Evolutionary conservation across 177 flowering plant genomes (phyloP).

Genomic region (Tripterygium wilfordii): DNA sequence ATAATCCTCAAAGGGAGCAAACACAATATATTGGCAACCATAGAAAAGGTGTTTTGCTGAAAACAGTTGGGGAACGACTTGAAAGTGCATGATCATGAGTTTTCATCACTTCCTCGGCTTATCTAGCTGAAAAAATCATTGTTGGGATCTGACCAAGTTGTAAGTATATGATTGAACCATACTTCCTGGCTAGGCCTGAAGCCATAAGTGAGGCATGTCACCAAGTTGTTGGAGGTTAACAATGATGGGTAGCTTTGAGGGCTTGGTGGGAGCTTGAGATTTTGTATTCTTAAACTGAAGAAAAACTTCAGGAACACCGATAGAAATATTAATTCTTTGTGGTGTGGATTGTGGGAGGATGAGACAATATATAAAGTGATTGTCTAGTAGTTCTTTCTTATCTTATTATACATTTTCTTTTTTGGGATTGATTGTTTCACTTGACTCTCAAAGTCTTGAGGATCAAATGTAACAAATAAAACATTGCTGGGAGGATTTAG

Average conservation of each 20-base stretch:
- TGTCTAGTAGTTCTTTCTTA: too few species aligned
- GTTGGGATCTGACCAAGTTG: slow-evolving; percentile 50
- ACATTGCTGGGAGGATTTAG: too few species aligned
- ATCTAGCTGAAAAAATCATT: slow-evolving; percentile 45
- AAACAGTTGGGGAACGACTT: slow-evolving; percentile 24
- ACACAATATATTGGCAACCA: slow-evolving; percentile 30
- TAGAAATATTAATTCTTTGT: too few species aligned
- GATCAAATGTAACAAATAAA: too few species aligned
- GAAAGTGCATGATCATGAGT: slow-evolving; percentile 21
- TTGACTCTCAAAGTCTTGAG: too few species aligned
- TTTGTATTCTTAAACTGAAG: not conserved
- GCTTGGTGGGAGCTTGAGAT: slow-evolving; percentile 42
- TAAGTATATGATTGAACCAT: slow-evolving; percentile 46
- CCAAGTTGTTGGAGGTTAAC: slow-evolving; percentile 68
- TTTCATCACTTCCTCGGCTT: slow-evolving; percentile 32
- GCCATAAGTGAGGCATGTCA: slow-evolving; percentile 36
- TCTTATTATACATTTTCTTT: too few species aligned
- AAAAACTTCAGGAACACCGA: not conserved
- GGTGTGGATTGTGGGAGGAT: too few species aligned
- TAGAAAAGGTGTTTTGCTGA: slow-evolving; percentile 28
- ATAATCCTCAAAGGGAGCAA: slow-evolving; percentile 49
- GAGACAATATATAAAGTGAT: too few species aligned
- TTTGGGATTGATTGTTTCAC: too few species aligned
- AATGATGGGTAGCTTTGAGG: slow-evolving; percentile 50
- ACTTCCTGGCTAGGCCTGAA: slow-evolving; percentile 27